Conservation (phyloP, 179 eudicot species). For the Amaranthus tricolor region DNA sequence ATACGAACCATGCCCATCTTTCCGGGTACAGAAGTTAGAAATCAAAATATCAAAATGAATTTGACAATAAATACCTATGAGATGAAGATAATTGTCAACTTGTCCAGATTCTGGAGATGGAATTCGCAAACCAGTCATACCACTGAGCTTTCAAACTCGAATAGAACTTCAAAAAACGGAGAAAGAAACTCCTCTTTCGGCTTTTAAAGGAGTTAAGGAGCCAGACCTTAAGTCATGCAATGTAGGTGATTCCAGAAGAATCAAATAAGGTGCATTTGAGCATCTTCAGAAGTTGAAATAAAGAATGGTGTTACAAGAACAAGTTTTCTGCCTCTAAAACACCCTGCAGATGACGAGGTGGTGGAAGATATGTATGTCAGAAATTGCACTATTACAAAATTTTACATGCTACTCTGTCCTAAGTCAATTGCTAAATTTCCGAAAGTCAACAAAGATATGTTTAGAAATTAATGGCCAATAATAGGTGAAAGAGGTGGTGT, state of each 20-base stretch:
- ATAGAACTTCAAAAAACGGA: not conserved
- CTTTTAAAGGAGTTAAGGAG: not conserved
- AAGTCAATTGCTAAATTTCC: too few relatives aligned
- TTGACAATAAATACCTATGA: not conserved
- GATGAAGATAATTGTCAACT: not conserved
- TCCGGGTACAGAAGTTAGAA: not conserved
- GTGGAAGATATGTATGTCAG: not conserved
- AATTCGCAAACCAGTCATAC: not conserved
- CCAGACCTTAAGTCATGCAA: not conserved
- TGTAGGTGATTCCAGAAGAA: not conserved
- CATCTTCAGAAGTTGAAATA: not conserved
- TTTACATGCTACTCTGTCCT: not conserved
- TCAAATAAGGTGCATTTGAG: not conserved
- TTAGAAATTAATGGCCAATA: too few relatives aligned
- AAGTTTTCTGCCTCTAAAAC: slow-evolving; percentile 62
- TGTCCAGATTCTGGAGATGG: not conserved
- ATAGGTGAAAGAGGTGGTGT: too few relatives aligned
- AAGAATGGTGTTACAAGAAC: slow-evolving; percentile 18
- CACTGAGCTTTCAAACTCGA: too few relatives aligned
- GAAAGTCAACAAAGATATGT: too few relatives aligned
- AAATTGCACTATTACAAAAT: not conserved
- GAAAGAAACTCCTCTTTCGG: not conserved
- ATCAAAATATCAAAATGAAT: not conserved
- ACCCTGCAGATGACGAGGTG: slow-evolving; percentile 43
- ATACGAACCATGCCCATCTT: not conserved